Conservation (phyloP, 2,329 filamentous ascomycete species). For the Verticillium isaacii region DNA sequence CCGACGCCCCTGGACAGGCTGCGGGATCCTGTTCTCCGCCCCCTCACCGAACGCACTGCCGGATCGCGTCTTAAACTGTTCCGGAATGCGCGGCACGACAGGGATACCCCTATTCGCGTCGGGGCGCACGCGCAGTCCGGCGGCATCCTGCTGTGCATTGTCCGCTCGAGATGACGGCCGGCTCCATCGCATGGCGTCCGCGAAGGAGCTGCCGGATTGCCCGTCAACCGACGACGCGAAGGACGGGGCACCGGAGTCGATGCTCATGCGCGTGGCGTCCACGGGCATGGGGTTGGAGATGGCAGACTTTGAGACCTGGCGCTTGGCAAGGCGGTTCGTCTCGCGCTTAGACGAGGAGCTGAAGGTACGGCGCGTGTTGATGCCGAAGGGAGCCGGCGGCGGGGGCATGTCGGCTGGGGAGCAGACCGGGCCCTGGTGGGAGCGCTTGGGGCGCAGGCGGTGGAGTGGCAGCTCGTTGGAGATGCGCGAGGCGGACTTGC, state of each 20-base stretch:
- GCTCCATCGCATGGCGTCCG: not conserved
- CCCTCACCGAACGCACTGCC: conserved; percentile 4
- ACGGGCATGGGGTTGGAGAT: conserved; percentile 5
- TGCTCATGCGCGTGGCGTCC: conserved; percentile 11
- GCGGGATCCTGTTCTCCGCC: conserved; percentile 2
- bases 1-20: not conserved
- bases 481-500: conserved; percentile 41
- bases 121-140: conserved; percentile 33
- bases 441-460: conserved; percentile 22
- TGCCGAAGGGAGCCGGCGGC: conserved; percentile 7
- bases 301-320: conserved; percentile 6
- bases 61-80: conserved; percentile 26
- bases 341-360: conserved; percentile 10
- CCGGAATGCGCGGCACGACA: conserved; percentile 37
- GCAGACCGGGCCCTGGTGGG: conserved; percentile 20
- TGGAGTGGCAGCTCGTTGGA: conserved; percentile 33
- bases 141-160: not conserved
- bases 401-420: conserved; percentile 15
- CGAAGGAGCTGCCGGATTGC: not conserved
- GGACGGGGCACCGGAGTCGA: conserved; percentile 8
- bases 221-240: not conserved
- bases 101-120: conserved; percentile 43
- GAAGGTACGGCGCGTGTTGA: conserved; percentile 9
- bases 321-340: conserved; percentile 21
- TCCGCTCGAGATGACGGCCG: conserved; percentile 5